These are phyloP conservation scores for Tolypocladium sp. DNA, from an alignment of 2,329 filamentous ascomycete species.

Conservation along the genomic window DNA sequence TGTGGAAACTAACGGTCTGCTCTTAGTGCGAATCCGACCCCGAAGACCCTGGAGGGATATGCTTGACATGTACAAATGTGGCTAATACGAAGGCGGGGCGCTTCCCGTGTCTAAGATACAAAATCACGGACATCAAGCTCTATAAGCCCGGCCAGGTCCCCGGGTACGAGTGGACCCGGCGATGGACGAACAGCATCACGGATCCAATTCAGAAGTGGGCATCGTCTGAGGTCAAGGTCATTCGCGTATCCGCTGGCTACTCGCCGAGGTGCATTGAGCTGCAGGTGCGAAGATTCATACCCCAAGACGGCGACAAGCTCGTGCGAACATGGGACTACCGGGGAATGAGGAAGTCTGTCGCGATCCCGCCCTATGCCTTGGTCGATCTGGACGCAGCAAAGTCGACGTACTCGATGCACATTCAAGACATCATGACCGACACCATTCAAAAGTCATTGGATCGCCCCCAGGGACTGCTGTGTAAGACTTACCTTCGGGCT, in stretches of 20 bases:
- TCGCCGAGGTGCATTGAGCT: slow-evolving; percentile 38
- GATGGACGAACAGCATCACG: slow-evolving; percentile 46
- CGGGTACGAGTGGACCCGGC: slow-evolving; percentile 48
- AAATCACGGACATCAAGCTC: slow-evolving; percentile 48
- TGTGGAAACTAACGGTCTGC: not conserved
- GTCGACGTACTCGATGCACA: slow-evolving; percentile 38
- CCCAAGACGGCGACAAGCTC: slow-evolving; percentile 45
- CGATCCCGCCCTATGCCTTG: slow-evolving; percentile 47
- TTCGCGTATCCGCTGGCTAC: slow-evolving; percentile 45
- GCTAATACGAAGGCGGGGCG: slow-evolving; percentile 40
- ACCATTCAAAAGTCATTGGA: slow-evolving; percentile 33
- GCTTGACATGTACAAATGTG: slow-evolving; percentile 44
- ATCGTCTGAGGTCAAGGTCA: slow-evolving; percentile 36
- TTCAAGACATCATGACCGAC: slow-evolving; percentile 34
- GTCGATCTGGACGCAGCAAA: slow-evolving; percentile 44
- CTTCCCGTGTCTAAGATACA: slow-evolving; percentile 50
- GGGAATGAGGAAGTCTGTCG: slow-evolving; percentile 37
- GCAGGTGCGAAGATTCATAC: slow-evolving; percentile 44
- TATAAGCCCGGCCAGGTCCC: slow-evolving; percentile 51
- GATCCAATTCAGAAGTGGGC: slow-evolving; percentile 50
- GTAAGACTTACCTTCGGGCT: slow-evolving; percentile 39
- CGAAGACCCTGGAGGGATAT: slow-evolving; percentile 36
- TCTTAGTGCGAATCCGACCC: slow-evolving; percentile 43
- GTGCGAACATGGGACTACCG: slow-evolving; percentile 42
- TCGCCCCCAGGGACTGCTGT: slow-evolving; percentile 28